Conservation (phyloP, 495 filamentous ascomycete species). For the Aspergillus haitiensis region DNA sequence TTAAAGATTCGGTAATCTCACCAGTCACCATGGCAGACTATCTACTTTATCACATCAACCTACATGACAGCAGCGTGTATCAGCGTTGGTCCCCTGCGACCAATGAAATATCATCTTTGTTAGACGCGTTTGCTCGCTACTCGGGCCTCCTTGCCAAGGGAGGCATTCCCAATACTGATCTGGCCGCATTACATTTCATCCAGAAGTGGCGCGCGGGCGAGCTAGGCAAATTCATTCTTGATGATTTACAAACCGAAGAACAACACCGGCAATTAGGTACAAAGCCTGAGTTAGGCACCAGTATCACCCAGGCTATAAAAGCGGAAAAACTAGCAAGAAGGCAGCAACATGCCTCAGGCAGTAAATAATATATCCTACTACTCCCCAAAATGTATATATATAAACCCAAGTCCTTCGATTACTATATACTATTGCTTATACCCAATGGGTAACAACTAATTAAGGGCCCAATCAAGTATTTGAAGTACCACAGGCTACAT, state of each 20-base stretch:
- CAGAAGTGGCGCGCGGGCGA: conserved; percentile 78
- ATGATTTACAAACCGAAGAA: conserved; percentile 66
- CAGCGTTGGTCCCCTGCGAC: conserved; percentile 67
- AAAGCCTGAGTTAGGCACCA: conserved; percentile 35
- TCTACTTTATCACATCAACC: conserved; percentile 80
- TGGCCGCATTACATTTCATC: conserved; percentile 78
- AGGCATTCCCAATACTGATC: conserved; percentile 68
- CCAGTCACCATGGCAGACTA: conserved; percentile 81
- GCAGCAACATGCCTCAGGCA: conserved; percentile 23
- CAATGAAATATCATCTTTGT: conserved; percentile 72
- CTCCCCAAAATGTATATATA: conserved; percentile 4
- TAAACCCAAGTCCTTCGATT: conserved; percentile 13
- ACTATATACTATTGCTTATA: background rate
- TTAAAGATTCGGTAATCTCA: conserved; percentile 83
- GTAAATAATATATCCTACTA: conserved; percentile 26
- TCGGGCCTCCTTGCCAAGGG: conserved; percentile 78
- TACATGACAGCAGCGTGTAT: conserved; percentile 59
- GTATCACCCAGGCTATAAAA: conserved; percentile 47
- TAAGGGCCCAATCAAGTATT: background rate
- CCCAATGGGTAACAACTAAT: background rate
- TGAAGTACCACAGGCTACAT: too few species aligned
- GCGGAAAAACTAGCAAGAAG: conserved; percentile 39
- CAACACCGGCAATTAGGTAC: conserved; percentile 44
- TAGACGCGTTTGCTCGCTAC: conserved; percentile 65
- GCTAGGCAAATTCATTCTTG: conserved; percentile 76